Conservation (phyloP, 805 yeast species). For the Wickerhamomyces bovis region DNA sequence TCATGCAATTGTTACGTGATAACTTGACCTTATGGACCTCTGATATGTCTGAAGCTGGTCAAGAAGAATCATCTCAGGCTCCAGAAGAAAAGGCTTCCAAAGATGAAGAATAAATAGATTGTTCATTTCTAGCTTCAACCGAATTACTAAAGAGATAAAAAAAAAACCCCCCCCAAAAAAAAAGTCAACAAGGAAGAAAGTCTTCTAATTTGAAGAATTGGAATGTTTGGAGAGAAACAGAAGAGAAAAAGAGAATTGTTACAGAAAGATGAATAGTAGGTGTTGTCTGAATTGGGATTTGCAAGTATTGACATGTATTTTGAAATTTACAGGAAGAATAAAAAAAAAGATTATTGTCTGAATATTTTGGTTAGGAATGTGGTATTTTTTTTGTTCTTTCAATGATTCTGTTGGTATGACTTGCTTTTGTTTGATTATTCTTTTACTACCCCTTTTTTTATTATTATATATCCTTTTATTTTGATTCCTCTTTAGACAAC, state of each 20-base stretch:
- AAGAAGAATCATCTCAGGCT: constrained; percentile 40
- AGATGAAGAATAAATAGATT: constrained; percentile 26
- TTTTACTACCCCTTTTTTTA: not conserved
- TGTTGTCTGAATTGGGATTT: not conserved
- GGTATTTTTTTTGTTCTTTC: not conserved
- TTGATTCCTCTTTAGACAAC: not conserved
- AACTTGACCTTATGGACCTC: constrained; percentile 97
- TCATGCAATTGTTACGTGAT: constrained; percentile 98
- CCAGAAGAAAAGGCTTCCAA: constrained; percentile 28
- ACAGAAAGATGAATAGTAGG: not conserved
- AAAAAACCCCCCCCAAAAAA: not conserved
- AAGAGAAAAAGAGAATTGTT: not conserved
- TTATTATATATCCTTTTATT: not conserved
- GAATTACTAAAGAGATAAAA: not conserved
- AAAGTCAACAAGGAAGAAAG: not conserved
- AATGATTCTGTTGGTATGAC: not conserved
- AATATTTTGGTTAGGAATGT: not conserved
- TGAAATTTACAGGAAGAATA: not conserved
- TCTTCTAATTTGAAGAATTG: not conserved
- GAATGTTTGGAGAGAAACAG: not conserved
- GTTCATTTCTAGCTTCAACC: not conserved
- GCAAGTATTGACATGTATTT: not conserved
- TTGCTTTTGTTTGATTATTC: not conserved
- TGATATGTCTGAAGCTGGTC: constrained; percentile 81
- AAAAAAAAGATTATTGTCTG: not conserved